phyloP scores from a whole-genome alignment of 2,329 filamentous ascomycete species.

The Aspergillus puulaauensis region DNA sequence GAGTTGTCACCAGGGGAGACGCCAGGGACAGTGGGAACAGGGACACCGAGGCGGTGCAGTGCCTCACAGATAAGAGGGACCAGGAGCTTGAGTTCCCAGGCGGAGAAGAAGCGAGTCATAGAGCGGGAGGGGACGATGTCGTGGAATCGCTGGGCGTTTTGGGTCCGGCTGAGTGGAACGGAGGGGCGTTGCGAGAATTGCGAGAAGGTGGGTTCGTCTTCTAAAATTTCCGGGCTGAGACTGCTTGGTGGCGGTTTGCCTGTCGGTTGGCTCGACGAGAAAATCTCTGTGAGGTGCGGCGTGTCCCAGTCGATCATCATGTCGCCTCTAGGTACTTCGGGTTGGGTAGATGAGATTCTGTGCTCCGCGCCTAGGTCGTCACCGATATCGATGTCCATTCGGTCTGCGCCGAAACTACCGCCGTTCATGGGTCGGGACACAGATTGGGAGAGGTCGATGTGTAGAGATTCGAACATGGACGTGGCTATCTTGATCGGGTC shows the following conservation, averaged over 20 bases:
- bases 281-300: constrained; percentile 55
- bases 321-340: constrained; percentile 73
- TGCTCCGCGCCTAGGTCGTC: constrained; percentile 41
- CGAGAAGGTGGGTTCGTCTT: constrained; percentile 77
- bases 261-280: constrained; percentile 50
- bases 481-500: constrained; percentile 88
- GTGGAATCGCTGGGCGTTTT: constrained; percentile 81
- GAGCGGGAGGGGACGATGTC: constrained; percentile 88
- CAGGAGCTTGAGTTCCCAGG: constrained; percentile 71
- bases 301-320: constrained; percentile 85
- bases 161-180: constrained; percentile 80
- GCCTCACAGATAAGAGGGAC: constrained; percentile 78
- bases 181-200: constrained; percentile 81
- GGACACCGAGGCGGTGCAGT: constrained; percentile 81
- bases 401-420: constrained; percentile 45
- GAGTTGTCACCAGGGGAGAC: constrained; percentile 53
- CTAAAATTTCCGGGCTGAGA: constrained; percentile 62
- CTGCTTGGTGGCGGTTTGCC: constrained; percentile 35
- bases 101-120: constrained; percentile 89
- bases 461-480: constrained; percentile 86
- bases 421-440: constrained; percentile 46
- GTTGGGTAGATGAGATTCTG: constrained; percentile 77
- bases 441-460: constrained; percentile 78
- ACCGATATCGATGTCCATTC: constrained; percentile 69
- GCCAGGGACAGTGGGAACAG: constrained; percentile 54